A percentile compares a stretch with the other conserved stretches of the same genome.
Evolutionary conservation across 257 asterid genomes (phyloP).

Genomic region (Parsonsia alboflavescens): DNA sequence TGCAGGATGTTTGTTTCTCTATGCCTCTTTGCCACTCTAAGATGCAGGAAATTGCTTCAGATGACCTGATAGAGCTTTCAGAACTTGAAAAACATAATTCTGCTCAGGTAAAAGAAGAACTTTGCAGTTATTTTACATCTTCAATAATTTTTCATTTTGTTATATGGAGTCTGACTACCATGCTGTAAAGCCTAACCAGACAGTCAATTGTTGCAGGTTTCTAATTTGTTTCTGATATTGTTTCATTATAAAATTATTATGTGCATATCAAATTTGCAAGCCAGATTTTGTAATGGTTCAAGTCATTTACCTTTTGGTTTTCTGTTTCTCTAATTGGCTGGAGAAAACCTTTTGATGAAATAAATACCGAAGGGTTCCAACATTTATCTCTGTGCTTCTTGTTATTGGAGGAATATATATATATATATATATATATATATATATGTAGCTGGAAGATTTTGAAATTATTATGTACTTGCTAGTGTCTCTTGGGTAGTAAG

Average conservation of each 20-base stretch:
- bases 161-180: neutral
- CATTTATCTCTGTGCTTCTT: neutral
- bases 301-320: neutral
- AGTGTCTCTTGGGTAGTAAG: neutral
- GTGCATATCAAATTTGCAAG: conserved; percentile 4
- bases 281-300: neutral
- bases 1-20: conserved; percentile 74
- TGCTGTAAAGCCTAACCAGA: neutral
- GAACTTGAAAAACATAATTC: conserved; percentile 66
- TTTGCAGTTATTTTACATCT: conserved; percentile 13
- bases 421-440: too few species aligned
- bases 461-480: neutral
- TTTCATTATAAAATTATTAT: neutral
- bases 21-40: conserved; percentile 83
- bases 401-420: too few species aligned
- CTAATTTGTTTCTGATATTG: neutral
- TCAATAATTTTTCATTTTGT: neutral
- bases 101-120: conserved; percentile 54
- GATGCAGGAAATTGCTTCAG: conserved; percentile 72
- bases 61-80: conserved; percentile 78
- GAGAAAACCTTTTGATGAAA: neutral
- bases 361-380: too few species aligned
- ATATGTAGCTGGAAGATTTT: neutral
- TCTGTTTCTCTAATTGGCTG: neutral
- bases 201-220: neutral